phyloP scores from a whole-genome alignment of 768 basidiomycete genomes.

The Pulveroboletus ravenelii region DNA sequence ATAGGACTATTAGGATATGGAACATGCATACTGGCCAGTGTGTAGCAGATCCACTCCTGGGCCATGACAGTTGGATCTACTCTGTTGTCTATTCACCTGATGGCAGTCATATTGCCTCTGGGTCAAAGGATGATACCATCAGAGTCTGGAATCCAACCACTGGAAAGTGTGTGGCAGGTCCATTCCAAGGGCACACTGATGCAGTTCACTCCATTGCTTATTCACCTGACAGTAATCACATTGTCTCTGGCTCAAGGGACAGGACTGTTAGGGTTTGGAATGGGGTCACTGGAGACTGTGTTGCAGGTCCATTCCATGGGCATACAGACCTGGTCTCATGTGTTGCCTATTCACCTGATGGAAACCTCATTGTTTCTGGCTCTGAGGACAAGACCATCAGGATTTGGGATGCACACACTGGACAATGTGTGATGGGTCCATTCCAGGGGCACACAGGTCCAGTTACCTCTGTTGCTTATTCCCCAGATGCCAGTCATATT shows the following conservation, averaged over 20 bases:
- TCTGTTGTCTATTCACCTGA: constrained; percentile 26
- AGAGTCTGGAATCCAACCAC: constrained; percentile 20
- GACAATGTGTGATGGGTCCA: constrained; percentile 15
- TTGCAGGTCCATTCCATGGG: constrained; percentile 18
- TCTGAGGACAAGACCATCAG: constrained; percentile 16
- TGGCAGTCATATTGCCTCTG: constrained; percentile 21
- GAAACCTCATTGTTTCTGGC: constrained; percentile 11
- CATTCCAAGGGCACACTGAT: constrained; percentile 16
- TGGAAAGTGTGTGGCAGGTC: constrained; percentile 13
- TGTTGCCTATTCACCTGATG: constrained; percentile 20
- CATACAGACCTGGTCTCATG: constrained; percentile 12
- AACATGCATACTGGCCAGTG: constrained; percentile 10
- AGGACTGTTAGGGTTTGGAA: constrained; percentile 23
- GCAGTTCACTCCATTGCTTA: constrained; percentile 16
- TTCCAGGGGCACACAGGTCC: constrained; percentile 6
- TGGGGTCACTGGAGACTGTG: constrained; percentile 8
- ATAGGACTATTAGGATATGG: constrained; percentile 8
- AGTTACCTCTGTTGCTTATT: constrained; percentile 11
- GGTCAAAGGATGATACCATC: constrained; percentile 18
- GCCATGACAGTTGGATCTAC: constrained; percentile 5
- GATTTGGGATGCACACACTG: constrained; percentile 15
- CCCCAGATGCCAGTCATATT: constrained; percentile 13
- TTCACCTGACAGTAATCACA: constrained; percentile 18
- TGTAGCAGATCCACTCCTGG: not conserved
- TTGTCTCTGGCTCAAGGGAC: constrained; percentile 27